Base-by-base conservation (phyloP, 1,284 basidiomycete genomes). In the Pulchroboletus neoregius region DNA sequence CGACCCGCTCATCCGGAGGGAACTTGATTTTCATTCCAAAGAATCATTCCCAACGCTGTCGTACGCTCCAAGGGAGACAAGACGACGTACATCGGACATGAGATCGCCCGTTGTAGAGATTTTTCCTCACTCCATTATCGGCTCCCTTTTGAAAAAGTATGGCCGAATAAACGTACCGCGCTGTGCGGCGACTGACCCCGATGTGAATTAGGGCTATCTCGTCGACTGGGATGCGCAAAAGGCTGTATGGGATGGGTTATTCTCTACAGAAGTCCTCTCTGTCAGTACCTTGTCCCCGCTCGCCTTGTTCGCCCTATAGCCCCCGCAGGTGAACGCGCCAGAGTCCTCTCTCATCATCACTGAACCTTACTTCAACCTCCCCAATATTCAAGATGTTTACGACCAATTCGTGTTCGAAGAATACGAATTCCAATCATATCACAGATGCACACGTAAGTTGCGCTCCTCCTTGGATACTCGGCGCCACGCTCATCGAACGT, bases 321-420 rank as follows among this genome's bases (percentile, higher is more conserved):
- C 43, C 39, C 35, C 37, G 41, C 58, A 93, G 89, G 70, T 91
- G 48, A 79, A 91, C 57, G 82, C 89, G 0, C 70, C 79, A 1
- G 76, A 82, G 39, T 80, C 84, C 0, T 83, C 84, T 2, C 71
- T 95, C 31, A 71, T 97, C 40, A 78, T 97, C 42, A 96, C 94
- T 3, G 94, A 97, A 68, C 91, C 94, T 3, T 92, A 92, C 63
- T 90, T 94, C 75, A 92, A 95, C 66, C 72, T 95, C 9, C 90
- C 91, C 15, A 92, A 91, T 62, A 80, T 95, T 15, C 88, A 94
- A 68, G 87, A 91, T 34, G 80, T 90, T 32, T 93, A 94, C 55
- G 94, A 97, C 65, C 87, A 96, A 68, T 87, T 98, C 62, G 73
- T 95, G 0, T 96, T 96, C 59, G 94, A 98, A 61, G 93, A 96